A percentile compares a stretch with the other conserved stretches of the same genome.
Evolutionary conservation across 2,329 filamentous ascomycete species (phyloP).

Genomic region (Pseudogymnoascus sp.): DNA sequence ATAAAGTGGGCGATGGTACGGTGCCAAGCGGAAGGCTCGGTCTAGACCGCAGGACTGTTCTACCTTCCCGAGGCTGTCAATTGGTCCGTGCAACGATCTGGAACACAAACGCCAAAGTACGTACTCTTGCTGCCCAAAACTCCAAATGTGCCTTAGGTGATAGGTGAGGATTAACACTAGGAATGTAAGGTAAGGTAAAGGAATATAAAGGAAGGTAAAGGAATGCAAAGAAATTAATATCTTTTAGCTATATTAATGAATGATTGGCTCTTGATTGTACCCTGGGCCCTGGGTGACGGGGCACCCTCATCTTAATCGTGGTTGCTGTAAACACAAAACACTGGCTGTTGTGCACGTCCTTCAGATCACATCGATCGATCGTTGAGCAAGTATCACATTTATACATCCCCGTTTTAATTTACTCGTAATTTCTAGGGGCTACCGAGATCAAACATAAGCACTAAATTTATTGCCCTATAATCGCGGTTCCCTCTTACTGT

Average conservation of each 20-base stretch:
- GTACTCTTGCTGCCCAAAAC: background rate
- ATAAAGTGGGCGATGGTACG: background rate
- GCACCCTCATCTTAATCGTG: background rate
- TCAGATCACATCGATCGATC: too few species aligned
- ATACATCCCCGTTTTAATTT: background rate
- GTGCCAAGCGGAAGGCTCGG: conserved; percentile 3
- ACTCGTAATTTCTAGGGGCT: background rate
- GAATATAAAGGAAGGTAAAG: too few species aligned
- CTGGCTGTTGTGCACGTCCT: background rate
- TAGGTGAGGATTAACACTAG: background rate
- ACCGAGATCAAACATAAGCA: background rate
- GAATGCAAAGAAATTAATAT: background rate
- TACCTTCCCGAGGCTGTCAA: background rate
- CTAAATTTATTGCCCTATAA: background rate
- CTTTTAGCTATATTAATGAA: too few species aligned
- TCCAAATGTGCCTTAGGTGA: background rate
- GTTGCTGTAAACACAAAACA: background rate
- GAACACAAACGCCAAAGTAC: background rate
- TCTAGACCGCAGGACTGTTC: background rate
- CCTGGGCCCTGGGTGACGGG: background rate
- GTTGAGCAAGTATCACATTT: background rate
- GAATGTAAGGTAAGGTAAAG: background rate
- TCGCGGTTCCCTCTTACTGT: background rate
- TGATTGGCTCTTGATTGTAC: background rate
- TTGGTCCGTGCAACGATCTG: background rate